These are phyloP conservation scores for Fusarium coffeatum DNA, from an alignment of 2,329 filamentous ascomycete genomes.

Conservation along the genomic window DNA sequence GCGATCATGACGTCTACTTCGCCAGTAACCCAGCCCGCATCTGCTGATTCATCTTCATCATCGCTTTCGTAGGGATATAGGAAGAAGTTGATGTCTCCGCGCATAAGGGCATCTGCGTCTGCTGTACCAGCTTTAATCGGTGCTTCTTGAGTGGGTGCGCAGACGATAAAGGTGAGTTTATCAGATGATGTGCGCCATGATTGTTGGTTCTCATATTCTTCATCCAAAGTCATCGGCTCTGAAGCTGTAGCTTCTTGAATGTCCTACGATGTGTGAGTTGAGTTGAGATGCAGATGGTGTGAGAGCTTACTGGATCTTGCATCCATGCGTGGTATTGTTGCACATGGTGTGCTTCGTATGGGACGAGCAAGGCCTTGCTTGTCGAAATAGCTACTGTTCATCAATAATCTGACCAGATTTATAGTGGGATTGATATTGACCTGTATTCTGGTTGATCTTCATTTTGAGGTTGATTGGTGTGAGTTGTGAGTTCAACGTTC, in stretches of 20 bases:
- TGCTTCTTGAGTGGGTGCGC: constrained; percentile 57
- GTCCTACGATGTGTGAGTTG: constrained; percentile 58
- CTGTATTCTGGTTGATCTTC: constrained; percentile 59
- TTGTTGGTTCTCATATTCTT: constrained; percentile 92
- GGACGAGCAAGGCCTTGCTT: constrained; percentile 77
- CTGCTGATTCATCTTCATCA: constrained; percentile 50
- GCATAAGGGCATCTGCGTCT: constrained; percentile 69
- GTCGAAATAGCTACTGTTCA: constrained; percentile 71
- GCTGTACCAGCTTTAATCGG: constrained; percentile 53
- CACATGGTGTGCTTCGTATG: constrained; percentile 86
- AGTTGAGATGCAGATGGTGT: not conserved
- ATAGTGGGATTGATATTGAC: constrained; percentile 44
- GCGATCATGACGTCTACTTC: constrained; percentile 93
- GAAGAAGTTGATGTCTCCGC: constrained; percentile 86
- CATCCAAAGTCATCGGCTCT: constrained; percentile 79
- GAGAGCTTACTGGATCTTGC: constrained; percentile 73
- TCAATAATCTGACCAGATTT: not conserved
- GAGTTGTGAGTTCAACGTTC: constrained; percentile 21
- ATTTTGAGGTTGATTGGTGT: constrained; percentile 48
- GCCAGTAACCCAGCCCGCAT: constrained; percentile 60
- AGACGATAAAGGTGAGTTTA: constrained; percentile 93
- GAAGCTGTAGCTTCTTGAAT: constrained; percentile 90
- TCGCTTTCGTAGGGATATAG: constrained; percentile 70
- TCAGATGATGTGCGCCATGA: constrained; percentile 85
- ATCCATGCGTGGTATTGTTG: constrained; percentile 90